A percentile compares a stretch with the other conserved stretches of the same genome.
phyloP scores from a whole-genome alignment of 225 moss, liverwort and hornwort genomes.

The Sphagnum contortum region DNA sequence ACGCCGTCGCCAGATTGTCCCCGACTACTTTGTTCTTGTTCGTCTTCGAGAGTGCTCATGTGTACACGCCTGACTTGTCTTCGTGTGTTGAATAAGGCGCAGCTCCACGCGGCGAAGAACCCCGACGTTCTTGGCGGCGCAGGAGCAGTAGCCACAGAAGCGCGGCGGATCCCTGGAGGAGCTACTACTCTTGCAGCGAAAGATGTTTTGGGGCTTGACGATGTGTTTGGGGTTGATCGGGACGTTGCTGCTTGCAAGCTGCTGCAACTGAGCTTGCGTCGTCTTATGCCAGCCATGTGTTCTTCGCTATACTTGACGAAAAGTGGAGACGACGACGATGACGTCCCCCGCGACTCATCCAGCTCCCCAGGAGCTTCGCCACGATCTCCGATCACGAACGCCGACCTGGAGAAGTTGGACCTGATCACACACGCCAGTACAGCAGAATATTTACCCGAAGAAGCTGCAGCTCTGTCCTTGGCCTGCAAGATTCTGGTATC shows the following conservation, averaged over 20 bases:
- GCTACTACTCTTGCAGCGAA: neutral
- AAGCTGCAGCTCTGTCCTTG: conserved; percentile 10
- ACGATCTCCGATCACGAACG: conserved; percentile 39
- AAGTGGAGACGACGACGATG: conserved; percentile 5
- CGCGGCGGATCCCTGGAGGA: neutral
- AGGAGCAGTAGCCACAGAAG: neutral
- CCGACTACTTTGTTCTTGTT: neutral
- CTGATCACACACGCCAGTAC: conserved; percentile 11
- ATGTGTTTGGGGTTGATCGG: neutral
- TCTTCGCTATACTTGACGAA: conserved; percentile 51
- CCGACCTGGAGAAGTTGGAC: conserved; percentile 76
- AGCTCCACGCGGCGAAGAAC: conserved; percentile 27
- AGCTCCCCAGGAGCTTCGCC: too few species aligned
- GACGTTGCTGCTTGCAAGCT: neutral
- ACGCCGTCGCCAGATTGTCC: neutral
- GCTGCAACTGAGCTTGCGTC: conserved; percentile 22
- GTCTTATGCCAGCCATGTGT: conserved; percentile 33
- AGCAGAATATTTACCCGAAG: too few species aligned
- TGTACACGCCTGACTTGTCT: conserved; percentile 9
- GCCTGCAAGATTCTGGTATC: conserved; percentile 25
- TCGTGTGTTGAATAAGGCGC: conserved; percentile 13
- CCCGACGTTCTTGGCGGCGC: neutral
- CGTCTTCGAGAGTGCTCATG: neutral
- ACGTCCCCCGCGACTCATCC: neutral
- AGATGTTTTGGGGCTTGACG: neutral